Evolutionary conservation across 2,329 filamentous ascomycete genomes (phyloP).

Genomic region (Orbilia brochopaga): DNA sequence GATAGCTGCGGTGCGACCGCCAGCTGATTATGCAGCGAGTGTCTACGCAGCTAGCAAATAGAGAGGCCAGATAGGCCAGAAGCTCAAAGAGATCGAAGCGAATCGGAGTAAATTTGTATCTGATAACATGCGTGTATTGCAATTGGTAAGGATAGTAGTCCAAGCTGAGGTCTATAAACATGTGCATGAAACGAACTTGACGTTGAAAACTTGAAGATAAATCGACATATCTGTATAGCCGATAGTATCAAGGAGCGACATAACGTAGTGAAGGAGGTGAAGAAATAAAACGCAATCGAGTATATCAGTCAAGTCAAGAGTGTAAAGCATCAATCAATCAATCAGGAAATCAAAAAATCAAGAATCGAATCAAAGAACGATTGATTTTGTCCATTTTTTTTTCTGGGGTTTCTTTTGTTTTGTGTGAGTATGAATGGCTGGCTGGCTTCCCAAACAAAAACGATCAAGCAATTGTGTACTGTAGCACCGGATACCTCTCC

Average conservation of each 20-base stretch:
- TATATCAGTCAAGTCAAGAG: conserved; percentile 3
- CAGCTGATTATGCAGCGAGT: not conserved
- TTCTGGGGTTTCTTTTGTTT: conserved; percentile 15
- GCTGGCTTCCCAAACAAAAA: conserved; percentile 2
- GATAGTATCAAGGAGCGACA: conserved; percentile 32
- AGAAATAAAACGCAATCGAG: not conserved
- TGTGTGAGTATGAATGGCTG: conserved; percentile 16
- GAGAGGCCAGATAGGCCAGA: no score
- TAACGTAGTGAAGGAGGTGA: conserved; percentile 14
- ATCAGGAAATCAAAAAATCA: conserved; percentile 15
- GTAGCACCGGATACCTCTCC: conserved; percentile 49
- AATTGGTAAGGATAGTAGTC: conserved; percentile 19
- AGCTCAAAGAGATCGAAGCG: not conserved
- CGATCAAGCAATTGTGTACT: conserved; percentile 42
- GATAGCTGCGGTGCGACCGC: not conserved
- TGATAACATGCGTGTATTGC: conserved; percentile 1
- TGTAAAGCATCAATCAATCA: not conserved
- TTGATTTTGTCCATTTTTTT: conserved; percentile 30
- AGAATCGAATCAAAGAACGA: conserved; percentile 18
- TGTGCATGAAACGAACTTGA: conserved; percentile 33
- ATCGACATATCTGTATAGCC: conserved; percentile 7
- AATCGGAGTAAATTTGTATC: not conserved
- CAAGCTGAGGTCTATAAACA: conserved; percentile 48
- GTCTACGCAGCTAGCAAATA: no score
- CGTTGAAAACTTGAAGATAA: conserved; percentile 19